Percentiles rank a stretch among this genome's conserved stretches.
phyloP scores from a whole-genome alignment of 495 filamentous ascomycete genomes.

The Tuber magnatum region DNA sequence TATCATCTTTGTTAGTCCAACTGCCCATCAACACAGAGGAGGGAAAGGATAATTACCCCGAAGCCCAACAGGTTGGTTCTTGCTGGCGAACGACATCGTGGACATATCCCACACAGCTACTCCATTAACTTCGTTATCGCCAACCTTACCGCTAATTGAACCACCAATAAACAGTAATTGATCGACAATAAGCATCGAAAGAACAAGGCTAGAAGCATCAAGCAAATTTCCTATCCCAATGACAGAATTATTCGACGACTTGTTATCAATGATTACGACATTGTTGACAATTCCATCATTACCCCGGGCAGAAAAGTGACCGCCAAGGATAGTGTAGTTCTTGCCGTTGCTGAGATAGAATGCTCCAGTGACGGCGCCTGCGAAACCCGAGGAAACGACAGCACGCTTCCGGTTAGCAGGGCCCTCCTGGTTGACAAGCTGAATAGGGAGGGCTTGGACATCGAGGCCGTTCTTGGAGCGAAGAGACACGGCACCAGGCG shows the following conservation, averaged over 20 bases:
- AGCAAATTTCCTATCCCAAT: slow-evolving; percentile 63
- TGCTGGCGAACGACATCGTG: slow-evolving; percentile 50
- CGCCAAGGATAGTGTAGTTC: slow-evolving; percentile 82
- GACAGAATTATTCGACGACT: slow-evolving; percentile 53
- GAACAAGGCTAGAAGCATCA: slow-evolving; percentile 63
- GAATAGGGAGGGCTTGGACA: slow-evolving; percentile 53
- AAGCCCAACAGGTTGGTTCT: slow-evolving; percentile 35
- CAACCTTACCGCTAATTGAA: slow-evolving; percentile 61
- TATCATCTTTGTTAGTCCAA: slow-evolving; percentile 37
- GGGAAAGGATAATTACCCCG: slow-evolving; percentile 14
- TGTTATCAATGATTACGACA: slow-evolving; percentile 62
- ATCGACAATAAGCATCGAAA: slow-evolving; percentile 57
- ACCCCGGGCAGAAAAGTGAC: slow-evolving; percentile 69
- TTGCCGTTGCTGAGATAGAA: slow-evolving; percentile 58
- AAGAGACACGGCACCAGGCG: slow-evolving; percentile 62
- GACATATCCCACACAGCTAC: slow-evolving; percentile 71
- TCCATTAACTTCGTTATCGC: slow-evolving; percentile 59
- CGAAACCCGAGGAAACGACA: slow-evolving; percentile 45
- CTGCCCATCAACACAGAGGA: neutral
- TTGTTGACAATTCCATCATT: slow-evolving; percentile 71
- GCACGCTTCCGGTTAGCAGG: slow-evolving; percentile 51
- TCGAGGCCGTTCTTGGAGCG: slow-evolving; percentile 45
- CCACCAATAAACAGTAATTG: slow-evolving; percentile 78
- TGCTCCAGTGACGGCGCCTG: slow-evolving; percentile 64
- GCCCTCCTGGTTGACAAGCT: slow-evolving; percentile 46